Conservation (phyloP, 495 filamentous ascomycete genomes). For the Penicillium odoratum region DNA sequence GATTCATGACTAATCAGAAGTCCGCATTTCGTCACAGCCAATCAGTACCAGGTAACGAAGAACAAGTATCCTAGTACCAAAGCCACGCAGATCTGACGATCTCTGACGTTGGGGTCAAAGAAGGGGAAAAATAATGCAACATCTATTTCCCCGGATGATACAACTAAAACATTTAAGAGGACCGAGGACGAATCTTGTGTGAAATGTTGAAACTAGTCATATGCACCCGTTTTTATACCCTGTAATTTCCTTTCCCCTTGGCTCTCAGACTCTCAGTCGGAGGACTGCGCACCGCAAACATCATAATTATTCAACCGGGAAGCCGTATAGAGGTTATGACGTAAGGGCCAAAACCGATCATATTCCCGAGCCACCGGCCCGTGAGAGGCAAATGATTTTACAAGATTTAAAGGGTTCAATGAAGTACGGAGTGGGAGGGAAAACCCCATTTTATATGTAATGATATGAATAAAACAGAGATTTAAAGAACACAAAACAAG, state of each 20-base stretch:
- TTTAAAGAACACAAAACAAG: background rate
- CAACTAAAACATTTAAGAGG: background rate
- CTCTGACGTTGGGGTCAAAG: constrained; percentile 28
- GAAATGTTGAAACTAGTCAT: constrained; percentile 2
- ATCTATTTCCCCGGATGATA: too few relatives aligned
- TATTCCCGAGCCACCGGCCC: constrained; percentile 23
- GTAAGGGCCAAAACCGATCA: constrained; percentile 20
- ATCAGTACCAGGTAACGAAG: constrained; percentile 1
- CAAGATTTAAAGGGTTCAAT: too few relatives aligned
- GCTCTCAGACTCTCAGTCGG: background rate
- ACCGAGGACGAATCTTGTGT: background rate
- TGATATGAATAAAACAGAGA: too few relatives aligned
- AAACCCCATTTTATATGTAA: too few relatives aligned
- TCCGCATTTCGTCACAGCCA: constrained; percentile 27
- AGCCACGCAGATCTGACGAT: constrained; percentile 31
- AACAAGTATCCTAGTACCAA: constrained; percentile 12
- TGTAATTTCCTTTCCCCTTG: background rate
- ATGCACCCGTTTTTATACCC: background rate
- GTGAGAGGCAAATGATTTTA: constrained; percentile 3
- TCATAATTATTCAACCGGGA: constrained; percentile 20
- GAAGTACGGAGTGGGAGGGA: too few relatives aligned
- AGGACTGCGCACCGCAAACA: constrained; percentile 15
- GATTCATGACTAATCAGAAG: constrained; percentile 15
- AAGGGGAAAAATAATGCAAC: constrained; percentile 1
- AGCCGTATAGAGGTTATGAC: constrained; percentile 26